Evolutionary conservation across 2,329 filamentous ascomycete species (phyloP), one percentile per base, ranked within the genome.

Genomic region (Fusarium stilboides): DNA sequence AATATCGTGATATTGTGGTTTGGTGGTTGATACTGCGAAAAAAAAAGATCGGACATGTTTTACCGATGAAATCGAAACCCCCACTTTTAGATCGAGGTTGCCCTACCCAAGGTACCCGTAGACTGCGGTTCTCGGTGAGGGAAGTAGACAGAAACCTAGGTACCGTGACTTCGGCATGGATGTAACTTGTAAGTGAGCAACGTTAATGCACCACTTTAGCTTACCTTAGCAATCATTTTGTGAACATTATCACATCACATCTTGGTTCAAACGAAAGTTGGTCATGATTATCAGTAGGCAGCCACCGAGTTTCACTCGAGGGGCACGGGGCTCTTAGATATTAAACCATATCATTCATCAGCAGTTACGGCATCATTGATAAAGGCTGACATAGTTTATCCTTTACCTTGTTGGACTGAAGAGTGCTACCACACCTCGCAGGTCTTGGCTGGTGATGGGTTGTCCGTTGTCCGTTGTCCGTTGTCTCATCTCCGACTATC

Each of bases 311-410:
- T 50, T 31, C 46, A 19, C 37, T 52, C n/a, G 28, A 33, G 40
- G 57, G 49, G 33, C 36, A 12, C 34, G 34, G 24, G 34, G 62
- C 37, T 52, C 66, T 63, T 56, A 63, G 36, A 70, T 69, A 62
- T 67, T 65, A 52, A 57, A 37, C 57, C 62, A 65, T 45, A 67
- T 62, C 51, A 68, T 69, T 65, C 61, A 69, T 69, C 66, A 69
- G 66, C 63, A 56, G 37, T 71, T 63, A 71, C 66, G 40, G 58
- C 56, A 65, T 70, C 51, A 55, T 72, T 72, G 69, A 71, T 63
- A 71, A 71, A 66, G 44, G 63, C 47, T 55, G 56, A 71, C 60
- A 58, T 37, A 70, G 44, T 57, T 57, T 50, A 53, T 69, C 56
- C 56, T 62, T 62, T 66, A 43, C 56, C 56, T 14, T 26, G 43